phyloP scores from a whole-genome alignment of 2,329 filamentous ascomycete genomes.

The Emmonsiellopsis sp. region DNA sequence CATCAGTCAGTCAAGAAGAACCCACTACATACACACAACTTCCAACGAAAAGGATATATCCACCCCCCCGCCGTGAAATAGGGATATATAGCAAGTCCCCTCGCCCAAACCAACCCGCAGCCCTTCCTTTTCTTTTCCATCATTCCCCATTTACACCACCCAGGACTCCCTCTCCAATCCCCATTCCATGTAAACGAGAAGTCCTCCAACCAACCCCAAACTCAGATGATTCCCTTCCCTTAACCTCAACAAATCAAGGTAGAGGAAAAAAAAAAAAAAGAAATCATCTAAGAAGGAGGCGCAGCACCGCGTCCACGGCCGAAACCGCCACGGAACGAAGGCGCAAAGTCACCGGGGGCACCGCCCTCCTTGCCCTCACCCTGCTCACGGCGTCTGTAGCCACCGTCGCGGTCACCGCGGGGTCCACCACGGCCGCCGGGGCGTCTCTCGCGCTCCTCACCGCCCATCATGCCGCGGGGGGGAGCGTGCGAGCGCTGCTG shows the following conservation, averaged over 20 bases:
- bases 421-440: slow-evolving; percentile 72
- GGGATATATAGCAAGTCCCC: too few relatives aligned
- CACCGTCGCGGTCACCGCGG: slow-evolving; percentile 66
- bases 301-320: slow-evolving; percentile 78
- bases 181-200: too few relatives aligned
- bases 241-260: too few relatives aligned
- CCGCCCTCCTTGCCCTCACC: slow-evolving; percentile 83
- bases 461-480: slow-evolving; percentile 95
- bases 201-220: not conserved
- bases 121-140: too few relatives aligned
- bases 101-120: too few relatives aligned
- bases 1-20: too few relatives aligned
- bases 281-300: slow-evolving; percentile 36
- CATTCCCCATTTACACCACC: too few relatives aligned
- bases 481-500: slow-evolving; percentile 97
- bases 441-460: slow-evolving; percentile 71
- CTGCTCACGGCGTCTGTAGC: slow-evolving; percentile 84
- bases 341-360: slow-evolving; percentile 84
- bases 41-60: too few relatives aligned
- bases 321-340: slow-evolving; percentile 84
- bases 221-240: too few relatives aligned
- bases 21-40: too few relatives aligned
- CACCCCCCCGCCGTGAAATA: too few relatives aligned
- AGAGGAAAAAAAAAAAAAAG: not conserved
- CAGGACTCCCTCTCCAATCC: too few relatives aligned